These are phyloP conservation scores for Ascochyta viciae-villosae DNA, from an alignment of 2,329 filamentous ascomycete species.

Conservation along the genomic window DNA sequence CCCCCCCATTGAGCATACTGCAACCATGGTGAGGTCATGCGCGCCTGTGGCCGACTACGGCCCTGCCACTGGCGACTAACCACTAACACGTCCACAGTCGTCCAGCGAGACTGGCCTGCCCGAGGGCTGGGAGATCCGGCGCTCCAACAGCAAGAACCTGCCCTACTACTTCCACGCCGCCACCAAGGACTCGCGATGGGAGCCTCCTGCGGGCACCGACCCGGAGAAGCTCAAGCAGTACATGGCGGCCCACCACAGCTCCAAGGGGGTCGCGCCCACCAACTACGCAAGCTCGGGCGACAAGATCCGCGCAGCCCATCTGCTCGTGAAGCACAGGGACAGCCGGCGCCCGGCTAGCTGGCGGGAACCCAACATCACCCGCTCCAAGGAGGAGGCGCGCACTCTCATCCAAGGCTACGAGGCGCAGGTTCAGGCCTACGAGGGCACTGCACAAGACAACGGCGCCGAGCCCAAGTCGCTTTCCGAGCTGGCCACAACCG, in stretches of 20 bases:
- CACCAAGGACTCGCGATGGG: slow-evolving; percentile 92
- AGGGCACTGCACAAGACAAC: slow-evolving; percentile 53
- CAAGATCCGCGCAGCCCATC: slow-evolving; percentile 92
- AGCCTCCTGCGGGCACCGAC: slow-evolving; percentile 86
- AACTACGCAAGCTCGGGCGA: slow-evolving; percentile 57
- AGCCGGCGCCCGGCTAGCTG: slow-evolving; percentile 91
- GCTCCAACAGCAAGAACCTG: slow-evolving; percentile 97
- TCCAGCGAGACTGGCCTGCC: slow-evolving; percentile 69
- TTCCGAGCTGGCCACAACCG: slow-evolving; percentile 83
- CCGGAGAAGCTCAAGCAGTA: slow-evolving; percentile 91
- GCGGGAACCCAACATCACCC: slow-evolving; percentile 88
- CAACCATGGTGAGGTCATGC: slow-evolving; percentile 36
- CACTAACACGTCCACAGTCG: slow-evolving; percentile 38
- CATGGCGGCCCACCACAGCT: slow-evolving; percentile 88
- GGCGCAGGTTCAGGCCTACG: slow-evolving; percentile 72
- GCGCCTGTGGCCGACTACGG: slow-evolving; percentile 4
- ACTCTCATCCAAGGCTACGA: slow-evolving; percentile 79
- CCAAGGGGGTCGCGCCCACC: slow-evolving; percentile 53
- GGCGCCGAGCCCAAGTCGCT: slow-evolving; percentile 55
- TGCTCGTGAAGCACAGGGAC: slow-evolving; percentile 91
- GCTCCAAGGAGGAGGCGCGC: slow-evolving; percentile 85
- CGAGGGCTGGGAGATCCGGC: slow-evolving; percentile 90
- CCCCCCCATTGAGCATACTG: no score
- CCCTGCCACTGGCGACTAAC: background rate
- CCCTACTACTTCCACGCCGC: slow-evolving; percentile 96